Conservation (phyloP, 2,329 filamentous ascomycete genomes). For the Penicillium sp. region DNA sequence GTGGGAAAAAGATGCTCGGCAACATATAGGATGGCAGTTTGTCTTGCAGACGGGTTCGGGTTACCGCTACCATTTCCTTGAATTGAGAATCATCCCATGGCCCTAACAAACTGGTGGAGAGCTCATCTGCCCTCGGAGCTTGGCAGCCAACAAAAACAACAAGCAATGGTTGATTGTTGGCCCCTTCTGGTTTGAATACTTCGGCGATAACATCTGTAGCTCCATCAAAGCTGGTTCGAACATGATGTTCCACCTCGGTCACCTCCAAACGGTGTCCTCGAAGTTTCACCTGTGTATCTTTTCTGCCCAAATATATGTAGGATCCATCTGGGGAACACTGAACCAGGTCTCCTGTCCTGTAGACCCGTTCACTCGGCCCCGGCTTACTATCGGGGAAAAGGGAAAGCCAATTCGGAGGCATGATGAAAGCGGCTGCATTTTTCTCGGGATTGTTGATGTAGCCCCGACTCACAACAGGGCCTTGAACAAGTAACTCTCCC, state of each 20-base stretch:
- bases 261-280: slow-evolving; percentile 3
- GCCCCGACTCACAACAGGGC: background rate
- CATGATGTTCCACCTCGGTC: slow-evolving; percentile 2
- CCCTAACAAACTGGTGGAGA: too few relatives aligned
- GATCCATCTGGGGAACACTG: background rate
- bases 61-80: too few relatives aligned
- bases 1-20: background rate
- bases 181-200: background rate
- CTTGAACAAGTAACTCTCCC: slow-evolving; percentile 2
- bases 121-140: too few relatives aligned
- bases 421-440: background rate
- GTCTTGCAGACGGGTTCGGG: too few relatives aligned
- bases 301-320: background rate
- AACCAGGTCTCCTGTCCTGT: slow-evolving; percentile 2
- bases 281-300: slow-evolving; percentile 2
- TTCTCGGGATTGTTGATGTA: background rate
- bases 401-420: background rate
- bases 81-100: too few relatives aligned
- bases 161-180: background rate
- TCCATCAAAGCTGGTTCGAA: background rate
- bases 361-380: background rate
- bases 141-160: too few relatives aligned
- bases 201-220: background rate
- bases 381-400: too few relatives aligned
- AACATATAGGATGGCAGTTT: background rate